A percentile compares a stretch with the other conserved stretches of the same genome.
phyloP scores from a whole-genome alignment of 768 basidiomycete genomes.

The Lenzites betulinus region DNA sequence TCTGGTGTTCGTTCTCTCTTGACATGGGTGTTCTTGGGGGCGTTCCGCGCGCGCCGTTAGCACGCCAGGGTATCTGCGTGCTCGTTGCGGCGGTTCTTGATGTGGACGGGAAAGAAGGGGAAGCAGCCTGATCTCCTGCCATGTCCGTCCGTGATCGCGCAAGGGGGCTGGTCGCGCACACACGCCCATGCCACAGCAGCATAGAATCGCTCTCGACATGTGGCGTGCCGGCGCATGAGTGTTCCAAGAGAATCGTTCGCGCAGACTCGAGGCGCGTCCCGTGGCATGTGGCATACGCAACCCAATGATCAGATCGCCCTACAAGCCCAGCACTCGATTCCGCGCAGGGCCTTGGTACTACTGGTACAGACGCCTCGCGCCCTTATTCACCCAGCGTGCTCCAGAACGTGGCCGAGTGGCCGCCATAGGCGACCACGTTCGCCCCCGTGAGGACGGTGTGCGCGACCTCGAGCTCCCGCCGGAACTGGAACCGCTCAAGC shows the following conservation, averaged over 20 bases:
- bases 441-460: slow-evolving; percentile 44
- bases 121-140: slow-evolving; percentile 15
- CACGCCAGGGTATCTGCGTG: slow-evolving; percentile 10
- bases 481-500: slow-evolving; percentile 35
- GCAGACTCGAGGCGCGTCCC: slow-evolving; percentile 19
- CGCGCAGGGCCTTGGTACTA: background rate
- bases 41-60: slow-evolving; percentile 12
- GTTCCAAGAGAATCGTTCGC: slow-evolving; percentile 15
- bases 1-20: slow-evolving; percentile 17
- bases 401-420: slow-evolving; percentile 41
- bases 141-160: slow-evolving; percentile 11
- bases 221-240: slow-evolving; percentile 20
- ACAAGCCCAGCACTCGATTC: slow-evolving; percentile 7
- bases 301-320: slow-evolving; percentile 1
- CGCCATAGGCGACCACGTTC: slow-evolving; percentile 45
- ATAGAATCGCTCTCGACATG: slow-evolving; percentile 15
- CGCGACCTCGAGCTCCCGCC: slow-evolving; percentile 37
- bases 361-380: background rate
- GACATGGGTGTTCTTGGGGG: slow-evolving; percentile 20
- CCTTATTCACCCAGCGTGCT: slow-evolving; percentile 9
- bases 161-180: background rate
- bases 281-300: slow-evolving; percentile 14
- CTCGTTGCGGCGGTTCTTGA: slow-evolving; percentile 12
- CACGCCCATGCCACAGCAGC: slow-evolving; percentile 19
- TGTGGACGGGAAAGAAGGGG: slow-evolving; percentile 13